Evolutionary conservation across 768 basidiomycete species (phyloP), one percentile per base, ranked within the genome.

Genomic region (Candolleomyces efflorescens): DNA sequence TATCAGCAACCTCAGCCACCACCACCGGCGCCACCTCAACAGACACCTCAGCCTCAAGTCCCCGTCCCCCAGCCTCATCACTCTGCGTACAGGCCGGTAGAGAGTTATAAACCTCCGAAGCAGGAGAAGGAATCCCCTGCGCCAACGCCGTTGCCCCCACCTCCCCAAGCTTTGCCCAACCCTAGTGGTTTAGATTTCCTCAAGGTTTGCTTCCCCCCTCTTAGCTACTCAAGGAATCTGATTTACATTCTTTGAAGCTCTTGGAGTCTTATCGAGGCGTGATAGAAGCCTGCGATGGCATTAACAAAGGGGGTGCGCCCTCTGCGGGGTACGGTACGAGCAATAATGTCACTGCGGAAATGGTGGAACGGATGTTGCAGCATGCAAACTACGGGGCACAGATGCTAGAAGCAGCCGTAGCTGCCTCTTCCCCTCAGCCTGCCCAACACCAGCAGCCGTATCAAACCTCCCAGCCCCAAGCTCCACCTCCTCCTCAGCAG

Each of bases 331-430:
- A 17, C 13, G 54, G 17, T 51, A 5, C 41, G 52, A 53, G 37
- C 54, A 56, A 39, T 15, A 56, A 39, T 15, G 59, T 44, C 44
- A 60, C 66, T 6, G 69, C 69, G 53, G 75, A 76, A 32, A 58
- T 70, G 17, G 61, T 79, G 55, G 75, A 75, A 26, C 65, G 69
- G 43, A 78, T 79, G 77, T 46, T 78, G 50, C 75, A 79, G 63
- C 73, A 71, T 48, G 79, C 79, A 23, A 69, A 68, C 18, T 70
- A 72, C 44, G 78, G 75, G 3, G 71, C 72, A 60, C 75, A 76
- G 61, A 70, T 80, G 69, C 65, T 85, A n/a, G 78, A 81, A 45
- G 69, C 78, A n/a, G 60, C 59, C 3, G 62, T 53, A 15, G 65
- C 62, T 15, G 51, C 49, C 18, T 58, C 49, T 27, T 53, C 54